Base-by-base conservation (phyloP, 352 stramenopile species). In the Pythium dissimile region DNA sequence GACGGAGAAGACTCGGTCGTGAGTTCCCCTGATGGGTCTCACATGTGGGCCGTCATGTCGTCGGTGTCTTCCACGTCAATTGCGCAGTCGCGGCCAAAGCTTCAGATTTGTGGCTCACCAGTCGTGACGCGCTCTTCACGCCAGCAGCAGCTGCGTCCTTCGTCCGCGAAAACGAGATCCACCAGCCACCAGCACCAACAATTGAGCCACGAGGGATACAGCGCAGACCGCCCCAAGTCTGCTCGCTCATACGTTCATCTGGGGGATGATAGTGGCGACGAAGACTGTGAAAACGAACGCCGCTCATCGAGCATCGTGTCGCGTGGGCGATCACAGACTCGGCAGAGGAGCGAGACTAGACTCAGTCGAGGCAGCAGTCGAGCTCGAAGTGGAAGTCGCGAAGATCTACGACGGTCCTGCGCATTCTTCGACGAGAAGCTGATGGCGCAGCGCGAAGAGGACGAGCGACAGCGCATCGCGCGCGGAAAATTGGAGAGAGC, bases 361-460 rank as follows among this genome's bases (percentile, higher is more conserved):
- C n/a, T n/a, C 9, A 24, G 39, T 32, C 38, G 50, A 44, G 42
- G 24, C 20, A 49, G 44, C 32, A 66, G 39, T 21, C 59, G 62
- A 43, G 54, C 59, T 20, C 62, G 57, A 5, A 71, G 68, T 35
- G 42, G 48, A 7, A 61, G 41, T 9, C 57, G 51, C 4, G 58
- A 71, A 15, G 66, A 70, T 43, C 20, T 75, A 9, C 62, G 65
- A 32, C 66, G 63, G 0, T 83, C 75, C 0, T 67, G 77, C 59
- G 48, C 74, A 1, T 89, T 85, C 54, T 88, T 84, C 49, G 73
- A 88, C 53, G 73, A 78, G 28, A 92, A 92, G 44, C 67, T 73
- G 30, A 58, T 60, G 8, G 66, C 64, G 7, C 50, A 79, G 35
- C 63, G 67, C 26, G 71, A 89, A 39, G 68, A 68, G 15, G 41